These are phyloP conservation scores for Paracorniculantispora psalliotae DNA, from an alignment of 2,329 filamentous ascomycete genomes.

Conservation along the genomic window DNA sequence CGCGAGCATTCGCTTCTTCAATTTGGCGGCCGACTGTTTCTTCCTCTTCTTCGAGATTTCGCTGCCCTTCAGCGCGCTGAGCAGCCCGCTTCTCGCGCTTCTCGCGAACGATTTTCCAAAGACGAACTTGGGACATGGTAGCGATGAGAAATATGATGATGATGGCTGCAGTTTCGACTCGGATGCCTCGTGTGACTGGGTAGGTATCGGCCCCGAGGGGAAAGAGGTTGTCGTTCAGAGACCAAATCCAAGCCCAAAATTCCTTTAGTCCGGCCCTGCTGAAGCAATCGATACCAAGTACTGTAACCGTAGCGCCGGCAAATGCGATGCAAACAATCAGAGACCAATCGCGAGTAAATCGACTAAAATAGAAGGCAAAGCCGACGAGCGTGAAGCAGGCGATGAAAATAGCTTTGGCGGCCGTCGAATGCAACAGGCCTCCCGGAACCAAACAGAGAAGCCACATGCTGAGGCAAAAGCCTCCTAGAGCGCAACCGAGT, in stretches of 20 bases:
- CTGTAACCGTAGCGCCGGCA: conserved; percentile 69
- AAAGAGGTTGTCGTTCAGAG: conserved; percentile 73
- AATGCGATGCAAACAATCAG: conserved; percentile 76
- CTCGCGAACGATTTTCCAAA: conserved; percentile 77
- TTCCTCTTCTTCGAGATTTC: conserved; percentile 59
- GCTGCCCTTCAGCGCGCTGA: conserved; percentile 45
- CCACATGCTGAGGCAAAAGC: conserved; percentile 89
- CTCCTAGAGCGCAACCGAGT: conserved; percentile 80
- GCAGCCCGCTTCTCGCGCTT: conserved; percentile 50
- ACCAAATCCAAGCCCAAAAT: conserved; percentile 93
- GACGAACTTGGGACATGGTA: conserved; percentile 74
- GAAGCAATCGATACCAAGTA: conserved; percentile 88
- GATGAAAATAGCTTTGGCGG: conserved; percentile 70
- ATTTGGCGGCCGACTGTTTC: conserved; percentile 63
- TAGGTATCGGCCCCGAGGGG: conserved; percentile 72
- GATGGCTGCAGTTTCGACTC: conserved; percentile 75
- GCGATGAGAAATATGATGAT: conserved; percentile 71
- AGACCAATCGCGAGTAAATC: conserved; percentile 70
- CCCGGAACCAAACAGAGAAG: conserved; percentile 71
- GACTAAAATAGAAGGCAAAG: conserved; percentile 74
- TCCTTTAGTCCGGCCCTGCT: conserved; percentile 88
- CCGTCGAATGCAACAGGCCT: conserved; percentile 61
- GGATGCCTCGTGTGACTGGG: conserved; percentile 79
- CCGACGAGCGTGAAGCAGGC: conserved; percentile 61
- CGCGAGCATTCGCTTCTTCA: conserved; percentile 56